Percentiles rank a stretch among this genome's conserved stretches.
These are phyloP conservation scores for Chytriomyces sp. DNA, from an alignment of 192 early-diverging fungal species.

Conservation along the genomic window DNA sequence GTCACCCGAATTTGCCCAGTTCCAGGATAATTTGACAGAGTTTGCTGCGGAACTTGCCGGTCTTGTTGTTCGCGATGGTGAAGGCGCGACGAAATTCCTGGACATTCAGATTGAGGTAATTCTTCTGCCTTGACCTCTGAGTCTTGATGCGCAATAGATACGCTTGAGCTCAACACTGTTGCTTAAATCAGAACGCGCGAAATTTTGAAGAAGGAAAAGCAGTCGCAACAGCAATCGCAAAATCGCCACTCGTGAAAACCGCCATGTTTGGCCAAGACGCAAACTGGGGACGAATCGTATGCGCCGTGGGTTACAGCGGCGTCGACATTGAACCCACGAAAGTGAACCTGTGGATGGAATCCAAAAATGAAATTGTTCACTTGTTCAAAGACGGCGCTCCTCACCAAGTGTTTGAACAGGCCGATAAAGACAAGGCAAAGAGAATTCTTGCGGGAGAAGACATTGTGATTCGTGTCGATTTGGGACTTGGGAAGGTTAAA, in stretches of 20 bases:
- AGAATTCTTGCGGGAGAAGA: conserved; percentile 86
- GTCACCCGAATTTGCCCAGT: conserved; percentile 66
- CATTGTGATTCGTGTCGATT: conserved; percentile 75
- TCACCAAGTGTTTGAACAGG: conserved; percentile 53
- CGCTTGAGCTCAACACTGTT: conserved; percentile 71
- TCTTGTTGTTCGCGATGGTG: conserved; percentile 92
- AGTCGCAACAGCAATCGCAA: conserved; percentile 86
- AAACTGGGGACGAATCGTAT: conserved; percentile 94
- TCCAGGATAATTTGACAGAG: conserved; percentile 74
- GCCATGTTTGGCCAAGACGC: conserved; percentile 88
- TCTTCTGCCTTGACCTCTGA: conserved; percentile 92
- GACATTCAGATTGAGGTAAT: conserved; percentile 81
- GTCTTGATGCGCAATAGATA: conserved; percentile 83
- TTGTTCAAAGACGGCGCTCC: conserved; percentile 85
- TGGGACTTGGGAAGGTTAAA: conserved; percentile 75
- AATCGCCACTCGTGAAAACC: conserved; percentile 93
- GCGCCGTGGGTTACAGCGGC: conserved; percentile 86
- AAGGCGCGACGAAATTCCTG: conserved; percentile 97
- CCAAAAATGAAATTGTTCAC: conserved; percentile 60
- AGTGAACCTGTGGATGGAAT: conserved; percentile 78
- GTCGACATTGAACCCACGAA: conserved; percentile 74
- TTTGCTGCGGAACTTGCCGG: conserved; percentile 88
- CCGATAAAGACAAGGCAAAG: conserved; percentile 63
- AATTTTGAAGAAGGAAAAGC: conserved; percentile 79
- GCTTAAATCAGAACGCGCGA: conserved; percentile 60